Percentiles rank a stretch among this genome's conserved stretches.
Evolutionary conservation across 2,329 filamentous ascomycete species (phyloP).

Genomic region (Sclerotinia spermophila): DNA sequence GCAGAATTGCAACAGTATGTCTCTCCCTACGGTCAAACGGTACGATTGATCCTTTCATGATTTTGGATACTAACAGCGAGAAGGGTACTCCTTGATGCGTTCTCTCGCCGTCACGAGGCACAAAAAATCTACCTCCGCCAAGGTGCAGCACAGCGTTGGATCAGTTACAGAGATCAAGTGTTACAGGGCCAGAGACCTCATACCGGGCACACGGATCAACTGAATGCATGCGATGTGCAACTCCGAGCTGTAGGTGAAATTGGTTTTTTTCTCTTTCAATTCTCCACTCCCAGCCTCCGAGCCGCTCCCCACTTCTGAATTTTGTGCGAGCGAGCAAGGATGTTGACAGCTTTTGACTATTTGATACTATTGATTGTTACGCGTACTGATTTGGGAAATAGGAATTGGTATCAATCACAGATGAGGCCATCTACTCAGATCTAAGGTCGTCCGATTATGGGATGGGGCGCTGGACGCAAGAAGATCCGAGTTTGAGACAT

Average conservation of each 20-base stretch:
- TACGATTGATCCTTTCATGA: background rate
- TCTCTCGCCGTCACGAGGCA: conserved; percentile 57
- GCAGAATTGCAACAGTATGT: conserved; percentile 61
- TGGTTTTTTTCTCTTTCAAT: background rate
- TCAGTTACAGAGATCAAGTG: conserved; percentile 51
- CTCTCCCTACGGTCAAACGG: background rate
- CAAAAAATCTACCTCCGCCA: conserved; percentile 64
- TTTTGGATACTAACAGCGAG: conserved; percentile 3
- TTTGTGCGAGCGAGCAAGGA: background rate
- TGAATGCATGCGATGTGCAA: conserved; percentile 54
- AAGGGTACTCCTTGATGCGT: conserved; percentile 58
- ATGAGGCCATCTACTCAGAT: conserved; percentile 56
- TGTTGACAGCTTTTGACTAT: background rate
- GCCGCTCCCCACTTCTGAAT: background rate
- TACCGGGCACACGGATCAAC: conserved; percentile 46
- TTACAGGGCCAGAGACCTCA: conserved; percentile 50
- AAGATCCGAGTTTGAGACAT: conserved; percentile 56
- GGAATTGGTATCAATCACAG: conserved; percentile 57
- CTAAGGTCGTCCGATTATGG: conserved; percentile 51
- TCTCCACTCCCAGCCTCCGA: background rate
- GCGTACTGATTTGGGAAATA: background rate
- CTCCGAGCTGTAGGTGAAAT: conserved; percentile 51
- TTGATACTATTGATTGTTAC: background rate
- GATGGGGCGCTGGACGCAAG: conserved; percentile 59
- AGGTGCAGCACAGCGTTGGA: conserved; percentile 56